A percentile compares a stretch with the other conserved stretches of the same genome.
These are phyloP conservation scores for Phalaenopsis hybrid DNA, from an alignment of 116 monocot genomes.

Conservation along the genomic window DNA sequence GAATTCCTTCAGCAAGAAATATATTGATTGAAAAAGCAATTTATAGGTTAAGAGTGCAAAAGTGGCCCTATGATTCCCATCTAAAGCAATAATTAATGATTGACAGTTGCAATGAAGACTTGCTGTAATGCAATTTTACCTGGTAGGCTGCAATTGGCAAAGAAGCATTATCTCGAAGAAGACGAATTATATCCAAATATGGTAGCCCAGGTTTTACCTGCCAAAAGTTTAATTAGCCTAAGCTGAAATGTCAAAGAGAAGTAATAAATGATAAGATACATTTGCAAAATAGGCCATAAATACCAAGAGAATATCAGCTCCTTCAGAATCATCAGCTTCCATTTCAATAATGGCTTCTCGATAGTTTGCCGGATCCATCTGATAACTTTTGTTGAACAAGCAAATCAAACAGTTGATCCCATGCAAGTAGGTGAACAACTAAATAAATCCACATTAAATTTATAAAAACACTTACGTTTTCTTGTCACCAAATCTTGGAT, in stretches of 20 bases:
- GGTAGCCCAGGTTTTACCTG: constrained; percentile 95
- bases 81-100: not conserved
- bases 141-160: constrained; percentile 94
- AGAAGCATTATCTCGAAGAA: constrained; percentile 72
- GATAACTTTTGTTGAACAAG: constrained; percentile 50
- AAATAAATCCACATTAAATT: constrained; percentile 2
- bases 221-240: not conserved
- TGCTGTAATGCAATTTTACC: constrained; percentile 24
- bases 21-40: not conserved
- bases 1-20: not conserved
- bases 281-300: not conserved
- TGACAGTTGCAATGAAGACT: not conserved
- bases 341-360: constrained; percentile 88
- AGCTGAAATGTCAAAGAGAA: not conserved
- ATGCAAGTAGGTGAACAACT: not conserved
- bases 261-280: not conserved
- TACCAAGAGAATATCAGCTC: constrained; percentile 91
- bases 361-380: constrained; percentile 98
- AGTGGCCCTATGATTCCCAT: not conserved
- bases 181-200: constrained; percentile 78
- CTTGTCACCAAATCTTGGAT: constrained; percentile 98
- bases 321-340: constrained; percentile 77
- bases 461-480: constrained; percentile 56
- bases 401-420: constrained; percentile 5
- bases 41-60: not conserved